A percentile compares a stretch with the other conserved stretches of the same genome.
phyloP scores from a whole-genome alignment of 139 green algal genomes.

The Picochlorum sp. region DNA sequence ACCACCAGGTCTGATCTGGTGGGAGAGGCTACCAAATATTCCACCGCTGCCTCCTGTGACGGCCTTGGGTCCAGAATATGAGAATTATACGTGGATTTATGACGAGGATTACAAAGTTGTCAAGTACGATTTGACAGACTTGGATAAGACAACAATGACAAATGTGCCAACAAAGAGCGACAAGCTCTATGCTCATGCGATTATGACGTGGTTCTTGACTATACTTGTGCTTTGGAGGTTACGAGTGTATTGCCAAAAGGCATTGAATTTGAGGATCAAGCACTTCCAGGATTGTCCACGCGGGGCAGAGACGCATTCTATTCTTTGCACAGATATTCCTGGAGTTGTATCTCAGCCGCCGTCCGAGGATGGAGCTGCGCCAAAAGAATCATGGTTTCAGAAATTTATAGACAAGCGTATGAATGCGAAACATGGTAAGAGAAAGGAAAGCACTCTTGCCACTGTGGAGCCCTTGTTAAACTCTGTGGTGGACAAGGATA shows the following conservation, averaged over 20 bases:
- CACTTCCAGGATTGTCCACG: background rate
- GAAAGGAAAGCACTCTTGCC: background rate
- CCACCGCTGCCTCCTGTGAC: constrained; percentile 5
- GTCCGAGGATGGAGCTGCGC: background rate
- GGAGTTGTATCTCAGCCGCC: background rate
- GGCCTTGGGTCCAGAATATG: background rate
- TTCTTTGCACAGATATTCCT: constrained; percentile 5
- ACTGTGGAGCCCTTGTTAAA: background rate
- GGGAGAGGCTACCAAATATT: constrained; percentile 21
- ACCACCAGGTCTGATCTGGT: constrained; percentile 38
- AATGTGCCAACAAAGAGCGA: background rate
- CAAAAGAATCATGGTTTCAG: too few relatives aligned
- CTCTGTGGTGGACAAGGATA: background rate
- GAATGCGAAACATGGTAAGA: background rate
- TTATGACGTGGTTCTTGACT: constrained; percentile 1
- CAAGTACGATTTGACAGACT: constrained; percentile 8
- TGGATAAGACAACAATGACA: constrained; percentile 11
- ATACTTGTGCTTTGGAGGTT: background rate
- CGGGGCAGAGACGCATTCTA: constrained; percentile 1
- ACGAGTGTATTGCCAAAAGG: background rate
- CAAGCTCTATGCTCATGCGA: constrained; percentile 1
- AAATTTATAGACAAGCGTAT: background rate
- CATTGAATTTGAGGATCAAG: constrained; percentile 1
- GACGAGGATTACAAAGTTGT: constrained; percentile 1
- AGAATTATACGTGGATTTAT: constrained; percentile 1